A percentile compares a stretch with the other conserved stretches of the same genome.
Evolutionary conservation across 2,329 filamentous ascomycete genomes (phyloP).

Genomic region (Fusarium poae): DNA sequence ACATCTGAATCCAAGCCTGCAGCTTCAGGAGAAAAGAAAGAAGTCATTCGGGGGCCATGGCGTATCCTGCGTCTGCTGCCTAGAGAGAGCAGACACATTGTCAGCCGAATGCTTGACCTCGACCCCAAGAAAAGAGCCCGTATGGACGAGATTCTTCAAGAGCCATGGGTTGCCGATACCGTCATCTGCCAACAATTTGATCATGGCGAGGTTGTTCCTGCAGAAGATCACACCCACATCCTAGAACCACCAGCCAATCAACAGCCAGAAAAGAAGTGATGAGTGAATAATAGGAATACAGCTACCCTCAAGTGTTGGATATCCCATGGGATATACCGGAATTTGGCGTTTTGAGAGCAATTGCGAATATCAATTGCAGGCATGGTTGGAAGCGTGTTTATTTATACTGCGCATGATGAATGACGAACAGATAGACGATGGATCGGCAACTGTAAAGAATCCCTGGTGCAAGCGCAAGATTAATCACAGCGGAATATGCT

Average conservation of each 20-base stretch:
- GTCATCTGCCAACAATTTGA: slow-evolving; percentile 85
- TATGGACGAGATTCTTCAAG: slow-evolving; percentile 86
- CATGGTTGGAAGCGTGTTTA: slow-evolving; percentile 33
- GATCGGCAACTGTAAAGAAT: slow-evolving; percentile 40
- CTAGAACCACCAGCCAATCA: slow-evolving; percentile 76
- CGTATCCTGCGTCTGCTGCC: slow-evolving; percentile 88
- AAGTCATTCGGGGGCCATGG: slow-evolving; percentile 93
- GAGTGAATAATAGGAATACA: slow-evolving; percentile 6
- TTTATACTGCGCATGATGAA: slow-evolving; percentile 40
- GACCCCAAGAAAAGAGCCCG: slow-evolving; percentile 85
- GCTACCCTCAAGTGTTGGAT: slow-evolving; percentile 13
- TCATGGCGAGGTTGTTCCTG: slow-evolving; percentile 76
- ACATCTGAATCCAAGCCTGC: slow-evolving; percentile 5
- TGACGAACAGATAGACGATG: slow-evolving; percentile 46
- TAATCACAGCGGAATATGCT: slow-evolving; percentile 17
- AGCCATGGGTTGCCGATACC: slow-evolving; percentile 90
- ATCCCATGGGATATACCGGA: slow-evolving; percentile 11
- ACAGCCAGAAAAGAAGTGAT: slow-evolving; percentile 49
- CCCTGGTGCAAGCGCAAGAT: slow-evolving; percentile 17
- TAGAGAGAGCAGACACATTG: slow-evolving; percentile 88
- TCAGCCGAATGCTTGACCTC: slow-evolving; percentile 92
- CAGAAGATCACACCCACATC: slow-evolving; percentile 84
- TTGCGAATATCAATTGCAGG: slow-evolving; percentile 33
- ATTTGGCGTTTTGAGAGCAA: slow-evolving; percentile 46
- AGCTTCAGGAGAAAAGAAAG: slow-evolving; percentile 67